Conservation (phyloP, 2,329 filamentous ascomycete species). For the Claviceps spartinae region DNA sequence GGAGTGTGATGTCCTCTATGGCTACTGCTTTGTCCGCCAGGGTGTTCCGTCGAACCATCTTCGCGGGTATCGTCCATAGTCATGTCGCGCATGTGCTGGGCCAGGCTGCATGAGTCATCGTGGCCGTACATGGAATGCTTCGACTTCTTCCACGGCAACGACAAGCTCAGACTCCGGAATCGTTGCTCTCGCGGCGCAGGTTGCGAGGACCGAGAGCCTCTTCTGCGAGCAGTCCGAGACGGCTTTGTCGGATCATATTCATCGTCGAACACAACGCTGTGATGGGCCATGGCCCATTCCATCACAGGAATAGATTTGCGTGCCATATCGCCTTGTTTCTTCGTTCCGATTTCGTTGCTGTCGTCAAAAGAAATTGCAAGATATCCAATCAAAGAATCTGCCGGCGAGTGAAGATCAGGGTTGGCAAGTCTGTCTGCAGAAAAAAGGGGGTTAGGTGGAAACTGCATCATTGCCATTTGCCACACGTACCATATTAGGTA, state of each 20-base stretch:
- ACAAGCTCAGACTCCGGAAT: conserved; percentile 35
- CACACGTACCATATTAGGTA: neutral
- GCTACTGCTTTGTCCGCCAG: conserved; percentile 11
- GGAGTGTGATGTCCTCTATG: conserved; percentile 11
- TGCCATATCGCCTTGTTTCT: neutral
- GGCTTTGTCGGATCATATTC: conserved; percentile 3
- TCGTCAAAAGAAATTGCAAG: neutral
- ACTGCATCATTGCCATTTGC: no score
- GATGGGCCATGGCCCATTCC: conserved; percentile 4
- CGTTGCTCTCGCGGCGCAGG: conserved; percentile 22
- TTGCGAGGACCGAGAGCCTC: neutral
- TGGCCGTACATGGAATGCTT: conserved; percentile 27
- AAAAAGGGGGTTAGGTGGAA: neutral
- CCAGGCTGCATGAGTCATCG: conserved; percentile 17
- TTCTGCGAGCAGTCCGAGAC: neutral
- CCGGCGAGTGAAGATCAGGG: neutral
- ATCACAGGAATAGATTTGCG: conserved; percentile 5
- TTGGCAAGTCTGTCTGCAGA: neutral
- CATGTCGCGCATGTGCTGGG: conserved; percentile 18
- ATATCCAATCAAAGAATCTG: neutral
- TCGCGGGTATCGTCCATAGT: conserved; percentile 20
- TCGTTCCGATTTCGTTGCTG: neutral
- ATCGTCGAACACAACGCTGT: conserved; percentile 1
- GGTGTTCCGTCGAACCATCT: conserved; percentile 9
- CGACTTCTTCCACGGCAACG: conserved; percentile 34